Conservation (phyloP, 306 rosid species). For the Quercus bicolor region DNA sequence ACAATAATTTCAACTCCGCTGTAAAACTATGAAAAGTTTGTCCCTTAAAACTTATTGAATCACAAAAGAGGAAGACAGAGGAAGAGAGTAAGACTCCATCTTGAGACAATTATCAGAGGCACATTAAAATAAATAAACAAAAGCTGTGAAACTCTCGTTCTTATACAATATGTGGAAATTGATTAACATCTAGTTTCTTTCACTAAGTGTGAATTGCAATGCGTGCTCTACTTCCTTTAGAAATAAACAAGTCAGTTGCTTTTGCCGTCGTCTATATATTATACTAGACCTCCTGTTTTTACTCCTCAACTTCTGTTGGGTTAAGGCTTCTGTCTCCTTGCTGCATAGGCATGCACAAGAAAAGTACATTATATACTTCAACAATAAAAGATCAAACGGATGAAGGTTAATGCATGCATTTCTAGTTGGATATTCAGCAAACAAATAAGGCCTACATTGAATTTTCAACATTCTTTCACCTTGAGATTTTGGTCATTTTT, state of each 20-base stretch:
- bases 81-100: no score
- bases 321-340: conserved; percentile 16
- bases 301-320: conserved; percentile 20
- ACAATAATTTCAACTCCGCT: no score
- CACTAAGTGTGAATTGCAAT: conserved; percentile 53
- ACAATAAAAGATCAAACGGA: background rate
- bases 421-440: background rate
- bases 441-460: background rate
- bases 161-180: background rate
- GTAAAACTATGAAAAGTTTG: no score
- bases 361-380: background rate
- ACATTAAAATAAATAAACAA: no score
- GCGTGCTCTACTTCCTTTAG: conserved; percentile 85
- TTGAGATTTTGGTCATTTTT: background rate
- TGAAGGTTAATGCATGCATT: background rate
- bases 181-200: conserved; percentile 29
- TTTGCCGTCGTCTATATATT: conserved; percentile 71
- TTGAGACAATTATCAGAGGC: no score
- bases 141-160: background rate
- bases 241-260: conserved; percentile 65
- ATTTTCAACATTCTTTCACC: background rate
- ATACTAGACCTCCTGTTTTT: conserved; percentile 63
- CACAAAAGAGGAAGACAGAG: no score
- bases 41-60: no score
- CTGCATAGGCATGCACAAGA: conserved; percentile 23